Conservation (phyloP, 768 basidiomycete species). For the Lactifluus hygrophoroides region DNA sequence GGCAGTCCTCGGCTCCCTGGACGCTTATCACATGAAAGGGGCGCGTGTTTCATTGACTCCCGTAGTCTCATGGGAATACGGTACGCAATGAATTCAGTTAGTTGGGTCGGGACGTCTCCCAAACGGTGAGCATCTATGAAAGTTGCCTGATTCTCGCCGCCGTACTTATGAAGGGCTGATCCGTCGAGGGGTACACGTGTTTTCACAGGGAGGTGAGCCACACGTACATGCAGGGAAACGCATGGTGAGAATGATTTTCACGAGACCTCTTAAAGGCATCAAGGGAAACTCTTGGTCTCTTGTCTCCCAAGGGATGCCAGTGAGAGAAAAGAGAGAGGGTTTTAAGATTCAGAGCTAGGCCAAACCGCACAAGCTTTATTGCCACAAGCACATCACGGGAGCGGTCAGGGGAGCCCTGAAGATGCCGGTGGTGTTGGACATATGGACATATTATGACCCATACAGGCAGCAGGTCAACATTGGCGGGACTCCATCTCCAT, state of each 20-base stretch:
- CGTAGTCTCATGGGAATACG: not conserved
- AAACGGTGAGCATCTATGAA: not conserved
- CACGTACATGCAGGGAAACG: slow-evolving; percentile 9
- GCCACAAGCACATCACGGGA: not conserved
- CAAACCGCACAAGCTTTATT: too few species aligned
- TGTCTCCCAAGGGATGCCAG: not conserved
- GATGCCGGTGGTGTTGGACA: not conserved
- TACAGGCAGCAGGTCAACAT: not conserved
- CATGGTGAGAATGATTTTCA: not conserved
- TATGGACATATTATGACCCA: not conserved
- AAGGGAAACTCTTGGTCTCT: too few species aligned
- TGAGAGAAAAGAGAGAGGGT: not conserved
- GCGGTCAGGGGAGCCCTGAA: not conserved
- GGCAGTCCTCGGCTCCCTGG: not conserved
- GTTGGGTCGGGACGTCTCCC: not conserved
- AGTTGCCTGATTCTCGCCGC: not conserved
- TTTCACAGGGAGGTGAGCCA: not conserved
- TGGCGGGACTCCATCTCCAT: not conserved
- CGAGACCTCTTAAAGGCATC: not conserved
- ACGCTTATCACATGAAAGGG: slow-evolving; percentile 14
- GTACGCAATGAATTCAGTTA: not conserved
- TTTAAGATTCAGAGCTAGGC: not conserved
- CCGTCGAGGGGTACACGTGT: slow-evolving; percentile 14
- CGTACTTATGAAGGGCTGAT: not conserved
- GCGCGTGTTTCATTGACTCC: not conserved